Evolutionary conservation across 768 basidiomycete genomes (phyloP).

Genomic region (Auricularia sp.): DNA sequence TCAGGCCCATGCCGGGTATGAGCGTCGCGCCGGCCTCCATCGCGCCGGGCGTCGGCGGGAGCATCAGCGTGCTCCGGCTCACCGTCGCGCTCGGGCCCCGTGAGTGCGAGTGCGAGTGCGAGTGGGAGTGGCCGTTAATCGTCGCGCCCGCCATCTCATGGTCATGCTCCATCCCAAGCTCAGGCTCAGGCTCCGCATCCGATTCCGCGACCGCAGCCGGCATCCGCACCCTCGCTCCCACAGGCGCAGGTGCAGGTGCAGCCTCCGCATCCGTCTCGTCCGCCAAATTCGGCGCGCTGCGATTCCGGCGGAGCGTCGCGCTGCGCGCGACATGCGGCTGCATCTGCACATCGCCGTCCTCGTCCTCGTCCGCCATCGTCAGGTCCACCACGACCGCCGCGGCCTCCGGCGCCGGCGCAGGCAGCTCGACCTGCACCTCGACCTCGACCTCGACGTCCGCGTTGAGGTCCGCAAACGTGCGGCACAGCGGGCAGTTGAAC

Average conservation of each 20-base stretch:
- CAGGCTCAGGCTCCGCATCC: background rate
- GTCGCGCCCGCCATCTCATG: too few relatives aligned
- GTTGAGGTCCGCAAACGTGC: conserved; percentile 90
- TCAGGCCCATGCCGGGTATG: too few relatives aligned
- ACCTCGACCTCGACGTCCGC: conserved; percentile 80
- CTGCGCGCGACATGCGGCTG: background rate
- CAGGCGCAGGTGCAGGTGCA: too few relatives aligned
- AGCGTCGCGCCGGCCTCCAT: too few relatives aligned
- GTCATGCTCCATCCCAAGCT: too few relatives aligned
- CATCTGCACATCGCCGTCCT: background rate
- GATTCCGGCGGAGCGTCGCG: background rate
- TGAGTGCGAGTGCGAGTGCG: too few relatives aligned
- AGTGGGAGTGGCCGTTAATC: too few relatives aligned
- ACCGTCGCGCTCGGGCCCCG: too few relatives aligned
- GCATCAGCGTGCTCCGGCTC: too few relatives aligned
- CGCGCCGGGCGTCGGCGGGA: too few relatives aligned
- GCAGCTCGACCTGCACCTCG: conserved; percentile 11
- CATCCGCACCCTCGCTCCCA: background rate
- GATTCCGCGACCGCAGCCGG: background rate
- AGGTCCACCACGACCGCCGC: background rate
- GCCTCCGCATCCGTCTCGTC: background rate
- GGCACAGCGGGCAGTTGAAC: conserved; percentile 90
- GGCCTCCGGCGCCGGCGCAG: background rate
- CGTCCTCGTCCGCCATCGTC: background rate
- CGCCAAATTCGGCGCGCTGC: background rate